Evolutionary conservation across 2,329 filamentous ascomycete genomes (phyloP).

Genomic region (Fusarium mangiferae): DNA sequence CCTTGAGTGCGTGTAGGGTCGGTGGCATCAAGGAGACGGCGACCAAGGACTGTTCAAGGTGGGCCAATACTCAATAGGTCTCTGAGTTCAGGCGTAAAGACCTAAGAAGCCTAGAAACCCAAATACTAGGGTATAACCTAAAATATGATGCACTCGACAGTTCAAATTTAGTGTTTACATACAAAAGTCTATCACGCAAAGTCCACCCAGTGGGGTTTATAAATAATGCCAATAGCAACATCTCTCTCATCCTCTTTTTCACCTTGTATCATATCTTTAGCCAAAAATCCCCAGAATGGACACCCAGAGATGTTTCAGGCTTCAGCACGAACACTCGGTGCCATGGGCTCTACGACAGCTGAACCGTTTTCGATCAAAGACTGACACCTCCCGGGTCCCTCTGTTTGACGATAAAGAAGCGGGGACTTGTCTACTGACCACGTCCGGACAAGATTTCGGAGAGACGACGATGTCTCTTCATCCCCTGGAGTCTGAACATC

Average conservation of each 20-base stretch:
- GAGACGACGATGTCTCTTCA: rapidly evolving
- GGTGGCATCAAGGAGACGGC: too few species aligned
- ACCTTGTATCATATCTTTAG: rapidly evolving
- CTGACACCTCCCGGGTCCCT: not conserved
- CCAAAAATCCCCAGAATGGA: not conserved
- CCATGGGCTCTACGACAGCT: not conserved
- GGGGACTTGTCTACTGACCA: rapidly evolving
- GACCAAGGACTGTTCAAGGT: too few species aligned
- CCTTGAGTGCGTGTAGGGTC: too few species aligned
- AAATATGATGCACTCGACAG: not conserved
- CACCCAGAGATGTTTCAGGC: not conserved
- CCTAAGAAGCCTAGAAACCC: too few species aligned
- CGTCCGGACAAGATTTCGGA: rapidly evolving
- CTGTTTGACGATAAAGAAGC: not conserved
- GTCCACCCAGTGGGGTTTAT: not conserved
- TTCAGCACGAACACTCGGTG: not conserved
- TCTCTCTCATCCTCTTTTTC: not conserved
- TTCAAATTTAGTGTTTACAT: not conserved
- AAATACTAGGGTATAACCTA: not conserved
- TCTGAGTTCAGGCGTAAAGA: too few species aligned
- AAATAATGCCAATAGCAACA: not conserved
- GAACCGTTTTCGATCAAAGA: rapidly evolving
- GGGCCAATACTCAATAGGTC: too few species aligned
- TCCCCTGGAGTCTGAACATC: rapidly evolving
- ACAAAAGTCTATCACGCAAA: not conserved